Base-by-base conservation (phyloP, 2,329 filamentous ascomycete species). In the Simplicillium sp. region DNA sequence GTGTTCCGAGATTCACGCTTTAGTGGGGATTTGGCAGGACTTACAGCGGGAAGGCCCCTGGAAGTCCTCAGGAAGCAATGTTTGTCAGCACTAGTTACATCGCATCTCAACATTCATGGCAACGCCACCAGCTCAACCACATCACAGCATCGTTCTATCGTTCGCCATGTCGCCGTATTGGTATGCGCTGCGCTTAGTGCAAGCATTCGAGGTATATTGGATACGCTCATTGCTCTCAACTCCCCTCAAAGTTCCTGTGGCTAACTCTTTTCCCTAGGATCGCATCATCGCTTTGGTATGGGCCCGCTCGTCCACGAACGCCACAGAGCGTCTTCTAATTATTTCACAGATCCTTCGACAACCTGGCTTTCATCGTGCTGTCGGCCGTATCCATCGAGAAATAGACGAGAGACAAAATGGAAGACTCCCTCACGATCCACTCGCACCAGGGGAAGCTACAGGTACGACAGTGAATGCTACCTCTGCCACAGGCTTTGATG, bases 361-460 rank as follows among this genome's bases (percentile, higher is more conserved):
- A 13, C 71, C 70, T 2, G 57, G 60, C 8, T 77, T 75, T 50
- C 72, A 76, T 46, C 65, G 65, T 45, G 64, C 63, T 3, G 73
- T 77, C 32, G 67, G 68, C 7, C 61, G 65, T n/a, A 69, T 77
- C 29, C 72, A 77, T 44, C 63, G 64, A 12, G 59, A 54, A 3
- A 63, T 77, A 31, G 56, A 77, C 49, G 70, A 75, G 45, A 53
- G 57, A 14, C 61, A 64, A 35, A 47, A 75, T 45, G 73, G 73
- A 9, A 64, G 68, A 17, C 61, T 71, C 40, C 71, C 72, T 0
- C 58, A 66, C 46, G 68, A 74, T 38, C 72, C 72, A 7, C 46
- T 76, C 9, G 61, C 64, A 1, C 70, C 62, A 1, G 73, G 73
- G 35, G 68, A 77, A 50, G 73, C 73, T 3, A 73, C 71, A 28